These are phyloP conservation scores for Microdochium bolleyi DNA, from an alignment of 2,329 filamentous ascomycete genomes.

Conservation along the genomic window DNA sequence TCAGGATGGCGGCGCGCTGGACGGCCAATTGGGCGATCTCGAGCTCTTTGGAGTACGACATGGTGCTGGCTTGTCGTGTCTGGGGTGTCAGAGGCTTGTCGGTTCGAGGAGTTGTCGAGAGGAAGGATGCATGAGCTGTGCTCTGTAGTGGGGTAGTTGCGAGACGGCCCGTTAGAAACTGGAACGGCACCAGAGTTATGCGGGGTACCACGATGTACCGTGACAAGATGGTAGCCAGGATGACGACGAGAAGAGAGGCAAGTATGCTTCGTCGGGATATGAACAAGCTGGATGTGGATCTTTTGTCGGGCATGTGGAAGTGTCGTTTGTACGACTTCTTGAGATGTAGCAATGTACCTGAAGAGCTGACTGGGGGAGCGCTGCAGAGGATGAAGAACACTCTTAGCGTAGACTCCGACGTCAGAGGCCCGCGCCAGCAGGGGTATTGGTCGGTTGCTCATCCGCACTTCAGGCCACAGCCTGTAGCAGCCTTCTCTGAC, in stretches of 20 bases:
- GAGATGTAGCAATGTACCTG: too few relatives aligned
- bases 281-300: background rate
- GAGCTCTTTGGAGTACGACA: constrained; percentile 60
- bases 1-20: constrained; percentile 65
- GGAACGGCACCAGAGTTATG: constrained; percentile 15
- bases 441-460: too few relatives aligned
- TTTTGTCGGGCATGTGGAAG: too few relatives aligned
- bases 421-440: background rate
- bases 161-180: constrained; percentile 8
- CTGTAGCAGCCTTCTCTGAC: too few relatives aligned
- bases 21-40: constrained; percentile 68
- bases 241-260: constrained; percentile 13
- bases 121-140: background rate
- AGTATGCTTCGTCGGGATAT: constrained; percentile 8
- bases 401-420: background rate
- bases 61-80: constrained; percentile 10
- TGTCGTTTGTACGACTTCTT: too few relatives aligned
- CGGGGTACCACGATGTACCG: constrained; percentile 16
- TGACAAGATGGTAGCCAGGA: constrained; percentile 17
- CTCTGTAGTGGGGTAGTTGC: background rate
- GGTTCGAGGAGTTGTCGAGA: constrained; percentile 4
- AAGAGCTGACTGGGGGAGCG: background rate
- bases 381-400: background rate
- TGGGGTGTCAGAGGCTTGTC: background rate
- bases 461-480: too few relatives aligned